Evolutionary conservation across 2,329 filamentous ascomycete genomes (phyloP), one percentile per base, ranked within the genome.

Genomic region (Botryotinia convoluta): DNA sequence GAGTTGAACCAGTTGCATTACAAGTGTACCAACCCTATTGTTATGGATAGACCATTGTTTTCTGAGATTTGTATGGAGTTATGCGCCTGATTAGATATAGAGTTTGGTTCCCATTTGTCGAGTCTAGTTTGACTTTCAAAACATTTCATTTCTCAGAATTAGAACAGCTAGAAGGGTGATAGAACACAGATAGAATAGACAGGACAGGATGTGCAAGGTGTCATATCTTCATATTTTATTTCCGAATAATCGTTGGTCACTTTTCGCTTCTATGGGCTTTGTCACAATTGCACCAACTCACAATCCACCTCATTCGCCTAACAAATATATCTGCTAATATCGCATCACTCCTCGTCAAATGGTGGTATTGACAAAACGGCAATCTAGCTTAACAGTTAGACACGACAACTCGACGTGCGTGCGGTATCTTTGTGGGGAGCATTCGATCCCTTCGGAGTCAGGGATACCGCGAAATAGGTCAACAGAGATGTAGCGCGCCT

Each of bases 1-100:
- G 77, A 73, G 22, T 73, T 81, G 69, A 78, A 79, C 71, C 65
- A 71, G 42, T 70, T 81, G 69, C 78, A 80, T 75, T 79, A 78
- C 74, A 76, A 74, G 64, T 81, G 80, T 74, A 76, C 77, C 12
- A 76, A 76, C 63, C 78, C 78, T 22, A 75, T 78, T 45, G 79
- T 81, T 18, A 39, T 63, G 59, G 76, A 80, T 35, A 74, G 80
- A 74, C 80, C 79, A 14, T 64, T 69, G 64, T 80, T 80, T 75
- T 63, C 45, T 20, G 77, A 79, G 73, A 74, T 80, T 54, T 72
- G 73, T 51, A 71, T 74, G 63, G 70, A 54, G 48, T 72, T 72
- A 44, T 32, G 35, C 20, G 70, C 70, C 39, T 67, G 22, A 67
- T 67, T 37, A 22, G n/a, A 69, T 69, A 57, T 32, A 42, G 10